These are phyloP conservation scores for Didymella arachidicola DNA, from an alignment of 2,329 filamentous ascomycete genomes.

Conservation along the genomic window DNA sequence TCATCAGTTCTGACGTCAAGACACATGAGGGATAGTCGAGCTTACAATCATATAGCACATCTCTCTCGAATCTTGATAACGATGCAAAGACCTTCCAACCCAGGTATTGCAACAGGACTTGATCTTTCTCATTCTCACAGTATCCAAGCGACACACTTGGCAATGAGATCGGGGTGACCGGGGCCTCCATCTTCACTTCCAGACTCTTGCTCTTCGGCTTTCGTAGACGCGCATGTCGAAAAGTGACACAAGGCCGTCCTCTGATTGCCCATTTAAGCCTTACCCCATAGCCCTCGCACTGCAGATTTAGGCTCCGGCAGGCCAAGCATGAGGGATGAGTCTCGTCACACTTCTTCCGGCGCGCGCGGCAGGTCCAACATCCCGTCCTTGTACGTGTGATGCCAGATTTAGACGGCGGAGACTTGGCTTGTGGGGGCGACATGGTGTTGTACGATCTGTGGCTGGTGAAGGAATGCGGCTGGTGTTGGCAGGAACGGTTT, in stretches of 20 bases:
- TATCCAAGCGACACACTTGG: not conserved
- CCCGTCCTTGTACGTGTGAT: slow-evolving; percentile 13
- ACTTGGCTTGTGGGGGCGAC: slow-evolving; percentile 5
- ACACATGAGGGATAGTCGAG: not conserved
- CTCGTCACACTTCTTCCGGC: slow-evolving; percentile 22
- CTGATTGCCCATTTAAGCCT: slow-evolving; percentile 15
- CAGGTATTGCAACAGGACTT: slow-evolving; percentile 11
- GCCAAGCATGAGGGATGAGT: slow-evolving; percentile 5
- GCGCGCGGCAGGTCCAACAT: slow-evolving; percentile 19
- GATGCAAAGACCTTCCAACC: slow-evolving; percentile 2
- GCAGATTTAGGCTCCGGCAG: slow-evolving; percentile 8
- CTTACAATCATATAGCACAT: slow-evolving; percentile 20
- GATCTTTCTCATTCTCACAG: slow-evolving; percentile 2
- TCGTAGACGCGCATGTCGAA: slow-evolving; percentile 5
- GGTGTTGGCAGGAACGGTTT: slow-evolving; percentile 7
- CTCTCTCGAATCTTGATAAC: slow-evolving; percentile 11
- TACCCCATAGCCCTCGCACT: slow-evolving; percentile 17
- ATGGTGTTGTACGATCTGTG: slow-evolving; percentile 14
- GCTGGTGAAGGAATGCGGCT: slow-evolving; percentile 13
- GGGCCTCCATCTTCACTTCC: not conserved
- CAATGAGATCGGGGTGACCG: not conserved
- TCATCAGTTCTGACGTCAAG: not conserved
- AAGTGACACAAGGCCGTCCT: slow-evolving; percentile 9
- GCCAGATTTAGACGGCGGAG: not conserved
- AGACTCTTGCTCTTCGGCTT: slow-evolving; percentile 5